These are phyloP conservation scores for Exophiala sp. DNA, from an alignment of 2,329 filamentous ascomycete species.

Conservation along the genomic window DNA sequence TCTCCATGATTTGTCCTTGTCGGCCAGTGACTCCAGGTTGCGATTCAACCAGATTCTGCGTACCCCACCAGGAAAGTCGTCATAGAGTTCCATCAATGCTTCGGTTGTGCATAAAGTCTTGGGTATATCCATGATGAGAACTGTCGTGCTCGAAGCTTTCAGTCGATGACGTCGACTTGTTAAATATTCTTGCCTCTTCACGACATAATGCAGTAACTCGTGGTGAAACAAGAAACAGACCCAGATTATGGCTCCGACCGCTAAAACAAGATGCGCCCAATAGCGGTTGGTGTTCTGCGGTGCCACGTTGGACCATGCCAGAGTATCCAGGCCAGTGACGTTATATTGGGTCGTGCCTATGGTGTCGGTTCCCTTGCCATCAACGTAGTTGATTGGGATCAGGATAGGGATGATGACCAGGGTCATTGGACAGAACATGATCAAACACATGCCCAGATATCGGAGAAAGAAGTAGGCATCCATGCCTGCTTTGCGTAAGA, in stretches of 20 bases:
- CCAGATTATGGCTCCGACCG: conserved; percentile 30
- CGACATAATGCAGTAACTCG: conserved; percentile 32
- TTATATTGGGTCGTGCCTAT: conserved; percentile 27
- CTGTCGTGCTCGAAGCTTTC: conserved; percentile 32
- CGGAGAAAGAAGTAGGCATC: conserved; percentile 33
- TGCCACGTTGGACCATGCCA: conserved; percentile 33
- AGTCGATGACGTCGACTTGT: conserved; percentile 30
- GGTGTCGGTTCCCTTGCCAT: conserved; percentile 26
- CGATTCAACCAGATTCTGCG: conserved; percentile 34
- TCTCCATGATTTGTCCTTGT: conserved; percentile 29
- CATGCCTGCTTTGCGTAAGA: conserved; percentile 27
- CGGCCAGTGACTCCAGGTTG: conserved; percentile 29
- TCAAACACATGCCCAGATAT: conserved; percentile 29
- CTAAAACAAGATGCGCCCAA: conserved; percentile 34
- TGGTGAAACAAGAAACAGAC: conserved; percentile 32
- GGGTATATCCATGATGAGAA: conserved; percentile 35
- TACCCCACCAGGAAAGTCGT: conserved; percentile 32
- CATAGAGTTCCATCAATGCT: conserved; percentile 31
- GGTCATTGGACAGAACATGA: conserved; percentile 32
- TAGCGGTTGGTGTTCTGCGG: conserved; percentile 30
- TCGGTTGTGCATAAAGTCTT: conserved; percentile 29
- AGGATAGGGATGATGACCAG: conserved; percentile 31
- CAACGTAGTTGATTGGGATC: conserved; percentile 32
- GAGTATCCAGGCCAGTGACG: conserved; percentile 32
- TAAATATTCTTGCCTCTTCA: conserved; percentile 32